Conservation (phyloP, 1,284 basidiomycete species). For the Cystobasidium sp. region DNA sequence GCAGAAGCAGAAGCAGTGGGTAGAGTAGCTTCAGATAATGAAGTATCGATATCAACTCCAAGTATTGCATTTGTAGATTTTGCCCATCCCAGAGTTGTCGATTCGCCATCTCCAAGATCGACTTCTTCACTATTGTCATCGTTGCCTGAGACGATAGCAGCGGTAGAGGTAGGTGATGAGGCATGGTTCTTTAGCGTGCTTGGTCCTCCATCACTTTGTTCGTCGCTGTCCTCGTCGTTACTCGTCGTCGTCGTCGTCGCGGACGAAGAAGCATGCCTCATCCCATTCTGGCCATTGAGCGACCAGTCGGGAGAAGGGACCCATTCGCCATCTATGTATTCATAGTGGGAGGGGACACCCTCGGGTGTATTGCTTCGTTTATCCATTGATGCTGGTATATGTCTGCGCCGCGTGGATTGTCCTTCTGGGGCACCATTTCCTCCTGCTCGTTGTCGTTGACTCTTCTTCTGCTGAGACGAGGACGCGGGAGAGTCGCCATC, state of each 20-base stretch:
- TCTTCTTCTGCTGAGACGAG: not conserved
- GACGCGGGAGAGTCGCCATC: no score
- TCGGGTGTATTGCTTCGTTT: conserved; percentile 9
- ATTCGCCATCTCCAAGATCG: not conserved
- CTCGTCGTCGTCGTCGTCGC: no score
- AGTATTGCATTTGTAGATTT: conserved; percentile 33
- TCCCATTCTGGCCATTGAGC: conserved; percentile 22
- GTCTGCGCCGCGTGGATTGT: not conserved
- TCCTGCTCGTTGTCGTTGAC: conserved; percentile 4
- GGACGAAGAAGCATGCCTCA: no score
- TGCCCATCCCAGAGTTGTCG: conserved; percentile 35
- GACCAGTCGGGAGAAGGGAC: conserved; percentile 38
- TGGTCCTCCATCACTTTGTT: not conserved
- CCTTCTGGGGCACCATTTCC: no score
- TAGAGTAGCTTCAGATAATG: not conserved
- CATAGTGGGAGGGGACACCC: conserved; percentile 27
- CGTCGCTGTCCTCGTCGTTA: not conserved
- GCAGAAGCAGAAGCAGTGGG: no score
- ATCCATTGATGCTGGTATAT: not conserved
- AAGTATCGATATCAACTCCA: conserved; percentile 32
- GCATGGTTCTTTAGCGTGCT: conserved; percentile 1
- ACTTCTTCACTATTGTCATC: not conserved
- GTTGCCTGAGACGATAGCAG: not conserved
- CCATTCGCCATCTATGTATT: conserved; percentile 35
- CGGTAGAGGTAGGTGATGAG: not conserved